Evolutionary conservation across 345 rosid species (phyloP), one percentile per base, ranked within the genome.

Genomic region (Salix caprea): DNA sequence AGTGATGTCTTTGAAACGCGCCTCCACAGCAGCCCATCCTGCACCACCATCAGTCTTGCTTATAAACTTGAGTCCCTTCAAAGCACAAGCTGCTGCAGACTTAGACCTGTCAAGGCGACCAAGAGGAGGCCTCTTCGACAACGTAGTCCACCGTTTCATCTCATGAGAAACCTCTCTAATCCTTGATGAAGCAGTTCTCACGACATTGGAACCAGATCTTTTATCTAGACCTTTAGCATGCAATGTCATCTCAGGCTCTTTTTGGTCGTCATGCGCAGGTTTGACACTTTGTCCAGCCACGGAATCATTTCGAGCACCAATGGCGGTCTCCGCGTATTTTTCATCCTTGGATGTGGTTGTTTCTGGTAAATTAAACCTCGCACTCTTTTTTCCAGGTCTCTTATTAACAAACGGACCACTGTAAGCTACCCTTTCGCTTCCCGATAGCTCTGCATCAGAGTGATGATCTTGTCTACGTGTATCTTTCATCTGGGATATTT

Each of bases 41-140:
- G 87, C 86, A 11, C 89, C 94, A 2, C 90, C 94, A 21, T 88
- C 97, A 13, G 82, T 80, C 75, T 88, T 90, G 79, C 92, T 90
- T 14, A 92, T 90, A 56, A 92, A 92, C 89, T 92, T 88, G 13
- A 92, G 92, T 0, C 97, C 97, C 8, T 88, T 90, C 79, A 92
- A 69, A 28, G 94, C 94, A 37, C 80, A 84, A 79, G 85, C 67
- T 0, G 93, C 97, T 0, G 93, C 93, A 0, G 97, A 79, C 79
- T 89, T 92, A 0, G 87, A 84, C 84, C 97, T 76, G 79, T 90
- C 94, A 34, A 90, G 88, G 64, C 83, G 86, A 61, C 85, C 78
- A 70, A 71, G 82, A 4, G 80, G 80, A 1, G 87, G 83, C 39
- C 85, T 74, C 73, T 78, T 87, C 7, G 90, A 78, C 54, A 89